Evolutionary conservation across 305 asterid genomes (phyloP), one percentile per base, ranked within the genome.

Genomic region (Solanum hybrid): DNA sequence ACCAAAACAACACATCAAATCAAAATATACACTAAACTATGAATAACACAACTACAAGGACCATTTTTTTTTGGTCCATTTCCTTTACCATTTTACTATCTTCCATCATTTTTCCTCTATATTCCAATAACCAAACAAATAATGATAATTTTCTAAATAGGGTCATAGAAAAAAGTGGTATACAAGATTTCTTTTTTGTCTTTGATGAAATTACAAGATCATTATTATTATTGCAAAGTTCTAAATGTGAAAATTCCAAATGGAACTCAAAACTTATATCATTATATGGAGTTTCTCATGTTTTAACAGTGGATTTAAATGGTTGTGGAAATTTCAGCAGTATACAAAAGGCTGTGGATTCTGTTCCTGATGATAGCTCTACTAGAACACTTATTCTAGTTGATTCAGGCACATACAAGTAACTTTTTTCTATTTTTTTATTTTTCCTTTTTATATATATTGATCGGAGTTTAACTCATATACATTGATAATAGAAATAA

Each of bases 321-420:
- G 98, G 98, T 20, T 97, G 98, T 86, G 98, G 93, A 20, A 95
- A 95, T 91, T 97, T 95, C 87, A 95, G 94, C 92, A 94, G 94
- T 57, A 89, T 96, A 38, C 98, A 97, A 88, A 93, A 94, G 90
- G 99, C 99, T 2, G 91, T 97, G 20, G 98, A 97, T 72, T 93
- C 95, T 2, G 91, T 90, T 79, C 97, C 98, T n/a, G 98, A 96
- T 92, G 84, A 89, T 32, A 93, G 94, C 90, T 70, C 91, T 9
- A 73, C 93, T 77, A 92, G 91, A 91, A 93, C 96, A 8, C 97
- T 97, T 24, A 94, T 97, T 79, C 87, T 91, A 22, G 86, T 96
- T 10, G 94, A 93, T 90, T 91, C 96, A 1, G 99, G 99, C 91
- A 96, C 96, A 22, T 96, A 95, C 92, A 94, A 96, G 98, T 95